Evolutionary conservation across 495 filamentous ascomycete genomes (phyloP).

Genomic region (Talaromyces stipitatus): DNA sequence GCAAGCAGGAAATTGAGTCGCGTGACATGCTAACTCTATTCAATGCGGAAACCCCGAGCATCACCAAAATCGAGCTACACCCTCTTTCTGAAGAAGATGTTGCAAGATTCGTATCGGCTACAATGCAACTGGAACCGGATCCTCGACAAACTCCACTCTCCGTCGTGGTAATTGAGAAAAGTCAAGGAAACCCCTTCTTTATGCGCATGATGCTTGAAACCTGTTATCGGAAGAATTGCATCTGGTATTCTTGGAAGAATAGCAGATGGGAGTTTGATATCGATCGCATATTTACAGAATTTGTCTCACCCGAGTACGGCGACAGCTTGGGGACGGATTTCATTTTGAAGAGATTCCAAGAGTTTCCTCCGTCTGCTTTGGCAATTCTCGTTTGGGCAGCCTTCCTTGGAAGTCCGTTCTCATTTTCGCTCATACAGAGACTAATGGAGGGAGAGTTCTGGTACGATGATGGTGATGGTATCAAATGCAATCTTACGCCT

Average conservation of each 20-base stretch:
- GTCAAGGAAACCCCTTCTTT: conserved; percentile 77
- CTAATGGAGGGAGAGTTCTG: conserved; percentile 63
- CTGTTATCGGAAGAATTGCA: conserved; percentile 74
- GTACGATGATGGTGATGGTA: conserved; percentile 34
- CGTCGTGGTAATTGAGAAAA: conserved; percentile 75
- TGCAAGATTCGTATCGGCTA: conserved; percentile 65
- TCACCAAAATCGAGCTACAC: conserved; percentile 57
- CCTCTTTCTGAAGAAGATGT: conserved; percentile 70
- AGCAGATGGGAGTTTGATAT: conserved; percentile 77
- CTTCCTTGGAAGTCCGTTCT: conserved; percentile 69
- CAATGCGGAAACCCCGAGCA: conserved; percentile 33
- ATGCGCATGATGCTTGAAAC: conserved; percentile 85
- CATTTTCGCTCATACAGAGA: conserved; percentile 70
- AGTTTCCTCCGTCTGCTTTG: conserved; percentile 61
- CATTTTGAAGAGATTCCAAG: conserved; percentile 65
- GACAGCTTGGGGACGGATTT: conserved; percentile 74
- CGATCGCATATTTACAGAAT: conserved; percentile 74
- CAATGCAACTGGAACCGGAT: conserved; percentile 48
- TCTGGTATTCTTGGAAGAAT: conserved; percentile 81
- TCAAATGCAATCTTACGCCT: background rate
- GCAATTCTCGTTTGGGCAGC: conserved; percentile 84
- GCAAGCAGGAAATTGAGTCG: conserved; percentile 32
- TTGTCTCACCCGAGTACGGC: conserved; percentile 66
- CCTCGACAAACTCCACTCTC: conserved; percentile 37
- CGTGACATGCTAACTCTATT: conserved; percentile 33